phyloP scores from a whole-genome alignment of 495 filamentous ascomycete species.

The Apodospora peruviana region DNA sequence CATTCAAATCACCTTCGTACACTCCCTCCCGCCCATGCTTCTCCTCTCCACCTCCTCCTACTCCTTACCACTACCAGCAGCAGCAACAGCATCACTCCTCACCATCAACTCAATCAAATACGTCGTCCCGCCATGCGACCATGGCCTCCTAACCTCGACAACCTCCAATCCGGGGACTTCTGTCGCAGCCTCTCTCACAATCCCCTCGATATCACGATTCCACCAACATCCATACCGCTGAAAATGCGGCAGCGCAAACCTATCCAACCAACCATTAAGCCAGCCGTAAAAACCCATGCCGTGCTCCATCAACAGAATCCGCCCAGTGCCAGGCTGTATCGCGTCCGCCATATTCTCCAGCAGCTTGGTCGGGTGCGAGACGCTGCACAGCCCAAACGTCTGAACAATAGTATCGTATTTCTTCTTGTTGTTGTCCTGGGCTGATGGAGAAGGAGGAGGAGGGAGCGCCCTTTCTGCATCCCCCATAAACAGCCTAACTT shows the following conservation, averaged over 20 bases:
- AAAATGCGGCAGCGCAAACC: slow-evolving; percentile 70
- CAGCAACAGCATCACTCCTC: slow-evolving; percentile 1
- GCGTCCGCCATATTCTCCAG: slow-evolving; percentile 52
- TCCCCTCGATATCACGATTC: slow-evolving; percentile 82
- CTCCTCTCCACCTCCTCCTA: slow-evolving; percentile 4
- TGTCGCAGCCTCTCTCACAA: slow-evolving; percentile 50
- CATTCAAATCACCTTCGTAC: too few relatives aligned
- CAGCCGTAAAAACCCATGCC: slow-evolving; percentile 71
- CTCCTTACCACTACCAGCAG: not conserved
- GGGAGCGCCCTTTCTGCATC: slow-evolving; percentile 34
- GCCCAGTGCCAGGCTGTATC: slow-evolving; percentile 53
- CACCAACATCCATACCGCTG: slow-evolving; percentile 90
- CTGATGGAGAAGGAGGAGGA: slow-evolving; percentile 7
- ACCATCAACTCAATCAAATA: slow-evolving; percentile 40
- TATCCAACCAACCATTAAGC: slow-evolving; percentile 76
- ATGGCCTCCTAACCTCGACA: slow-evolving; percentile 57
- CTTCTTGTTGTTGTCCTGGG: slow-evolving; percentile 4
- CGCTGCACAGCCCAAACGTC: slow-evolving; percentile 90
- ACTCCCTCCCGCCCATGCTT: not conserved
- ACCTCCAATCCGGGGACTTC: slow-evolving; percentile 77
- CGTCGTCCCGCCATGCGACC: slow-evolving; percentile 65
- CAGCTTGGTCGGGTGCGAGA: slow-evolving; percentile 63
- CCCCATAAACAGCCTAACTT: slow-evolving; percentile 32
- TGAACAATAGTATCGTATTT: slow-evolving; percentile 85
- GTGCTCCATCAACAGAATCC: slow-evolving; percentile 87